Percentiles rank a stretch among this genome's conserved stretches.
Evolutionary conservation across 805 yeast genomes (phyloP).

Genomic region (Yarrowia osloensis): DNA sequence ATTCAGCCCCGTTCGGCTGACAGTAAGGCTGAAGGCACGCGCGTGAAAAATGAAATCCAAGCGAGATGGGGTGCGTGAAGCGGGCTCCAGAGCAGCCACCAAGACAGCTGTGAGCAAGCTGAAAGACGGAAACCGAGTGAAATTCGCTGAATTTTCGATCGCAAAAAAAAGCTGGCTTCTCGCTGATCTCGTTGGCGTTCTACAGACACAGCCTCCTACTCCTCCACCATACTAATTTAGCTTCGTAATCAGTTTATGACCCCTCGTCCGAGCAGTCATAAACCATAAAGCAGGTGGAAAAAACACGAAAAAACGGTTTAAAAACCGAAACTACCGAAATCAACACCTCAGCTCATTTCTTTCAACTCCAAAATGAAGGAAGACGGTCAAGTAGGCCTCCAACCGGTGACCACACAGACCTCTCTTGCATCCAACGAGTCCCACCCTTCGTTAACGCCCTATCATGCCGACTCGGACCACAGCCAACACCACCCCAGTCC

Average conservation of each 20-base stretch:
- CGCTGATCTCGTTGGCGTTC: background rate
- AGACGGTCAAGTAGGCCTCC: background rate
- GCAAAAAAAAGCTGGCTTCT: background rate
- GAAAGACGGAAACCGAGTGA: background rate
- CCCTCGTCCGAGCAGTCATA: constrained; percentile 17
- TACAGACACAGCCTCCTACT: background rate
- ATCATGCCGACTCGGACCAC: constrained; percentile 8
- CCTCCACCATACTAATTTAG: background rate
- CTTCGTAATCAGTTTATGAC: constrained; percentile 12
- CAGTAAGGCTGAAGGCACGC: constrained; percentile 10
- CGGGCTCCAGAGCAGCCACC: too few species aligned
- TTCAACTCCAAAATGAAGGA: background rate
- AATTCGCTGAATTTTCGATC: background rate
- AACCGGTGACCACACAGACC: background rate
- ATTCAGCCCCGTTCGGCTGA: background rate
- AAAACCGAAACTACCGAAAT: background rate
- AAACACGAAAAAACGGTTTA: background rate
- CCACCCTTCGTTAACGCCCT: background rate
- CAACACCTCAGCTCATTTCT: background rate
- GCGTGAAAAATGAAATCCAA: constrained; percentile 5
- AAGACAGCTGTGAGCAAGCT: background rate
- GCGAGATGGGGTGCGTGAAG: background rate
- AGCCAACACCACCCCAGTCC: constrained; percentile 14
- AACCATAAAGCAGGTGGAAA: constrained; percentile 1
- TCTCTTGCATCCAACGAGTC: constrained; percentile 1